Base-by-base conservation (phyloP, 306 rosid genomes). In the Sophora flavescens region DNA sequence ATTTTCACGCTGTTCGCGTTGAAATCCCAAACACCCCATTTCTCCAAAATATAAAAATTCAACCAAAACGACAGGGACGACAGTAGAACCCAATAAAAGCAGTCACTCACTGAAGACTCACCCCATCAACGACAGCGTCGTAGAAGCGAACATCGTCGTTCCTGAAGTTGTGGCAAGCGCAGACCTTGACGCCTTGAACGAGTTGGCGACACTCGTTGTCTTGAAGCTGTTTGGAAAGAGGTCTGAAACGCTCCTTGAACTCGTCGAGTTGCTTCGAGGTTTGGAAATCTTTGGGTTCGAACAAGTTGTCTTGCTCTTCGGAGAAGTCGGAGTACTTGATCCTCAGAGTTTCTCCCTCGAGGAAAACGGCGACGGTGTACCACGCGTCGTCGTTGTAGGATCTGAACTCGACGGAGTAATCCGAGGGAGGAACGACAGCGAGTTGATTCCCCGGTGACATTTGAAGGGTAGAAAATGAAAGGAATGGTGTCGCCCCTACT, bases 91-190 rank as follows among this genome's bases (percentile, higher is more conserved):
- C 14, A 2, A 10, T 6, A 13, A 13, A 56, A 57, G 56, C 28
- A 63, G 53, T 61, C 6, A 75, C 64, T 1, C 6, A 47, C 6
- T 4, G 39, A 4, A 4, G 39, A 35, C 44, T 63, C 6, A 75
- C 88, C 74, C 8, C 56, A 1, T 78, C 65, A 26, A 85, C 50
- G 6, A 11, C 0, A 4, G 84, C 88, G 28, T 85, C 84, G 3
- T 85, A 82, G 77, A 74, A 85, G 50, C 82, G 86, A 78, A 79
- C 14, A 6, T 85, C 86, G 22, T 70, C 65, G 3, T 14, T 0
- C 3, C 5, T 0, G 28, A 39, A 59, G 10, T 1, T 0, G 38
- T 14, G 8, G 14, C 59, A 75, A 9, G 88, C 86, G 47, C 86
- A 82, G 10, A 85, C 86, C 57, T 5, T 64, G 17, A 44, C 30